phyloP scores from a whole-genome alignment of 129 eudicot species.

The Escallonia rubra region DNA sequence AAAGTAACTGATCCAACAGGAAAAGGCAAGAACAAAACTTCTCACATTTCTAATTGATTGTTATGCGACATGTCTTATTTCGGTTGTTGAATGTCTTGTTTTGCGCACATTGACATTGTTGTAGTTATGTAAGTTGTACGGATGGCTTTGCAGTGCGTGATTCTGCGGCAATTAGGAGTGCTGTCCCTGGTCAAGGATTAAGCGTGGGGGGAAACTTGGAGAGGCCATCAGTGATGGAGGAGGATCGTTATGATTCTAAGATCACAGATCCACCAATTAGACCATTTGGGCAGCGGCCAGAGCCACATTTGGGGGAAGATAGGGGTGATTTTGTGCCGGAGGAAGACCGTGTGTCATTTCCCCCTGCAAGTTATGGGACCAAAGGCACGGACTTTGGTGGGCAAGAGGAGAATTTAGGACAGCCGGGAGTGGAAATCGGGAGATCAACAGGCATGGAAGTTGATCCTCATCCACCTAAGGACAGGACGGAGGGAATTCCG shows the following conservation, averaged over 20 bases:
- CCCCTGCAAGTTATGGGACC: background rate
- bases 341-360: background rate
- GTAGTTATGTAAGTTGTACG: too few species aligned
- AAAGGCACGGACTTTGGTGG: background rate
- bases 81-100: background rate
- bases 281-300: background rate
- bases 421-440: background rate
- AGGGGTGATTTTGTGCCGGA: background rate
- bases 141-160: conserved; percentile 18
- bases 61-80: too few species aligned
- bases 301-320: background rate
- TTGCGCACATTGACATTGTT: too few species aligned
- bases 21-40: too few species aligned
- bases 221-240: background rate
- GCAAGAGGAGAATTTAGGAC: background rate
- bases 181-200: background rate
- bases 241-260: conserved; percentile 10
- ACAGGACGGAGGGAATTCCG: background rate
- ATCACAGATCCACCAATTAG: background rate
- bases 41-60: too few species aligned
- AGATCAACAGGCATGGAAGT: conserved; percentile 7
- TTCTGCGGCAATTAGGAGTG: conserved; percentile 16
- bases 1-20: conserved; percentile 56
- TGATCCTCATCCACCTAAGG: conserved; percentile 31
- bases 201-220: conserved; percentile 10